Conservation (phyloP, 768 basidiomycete genomes). For the Collybia sp. region DNA sequence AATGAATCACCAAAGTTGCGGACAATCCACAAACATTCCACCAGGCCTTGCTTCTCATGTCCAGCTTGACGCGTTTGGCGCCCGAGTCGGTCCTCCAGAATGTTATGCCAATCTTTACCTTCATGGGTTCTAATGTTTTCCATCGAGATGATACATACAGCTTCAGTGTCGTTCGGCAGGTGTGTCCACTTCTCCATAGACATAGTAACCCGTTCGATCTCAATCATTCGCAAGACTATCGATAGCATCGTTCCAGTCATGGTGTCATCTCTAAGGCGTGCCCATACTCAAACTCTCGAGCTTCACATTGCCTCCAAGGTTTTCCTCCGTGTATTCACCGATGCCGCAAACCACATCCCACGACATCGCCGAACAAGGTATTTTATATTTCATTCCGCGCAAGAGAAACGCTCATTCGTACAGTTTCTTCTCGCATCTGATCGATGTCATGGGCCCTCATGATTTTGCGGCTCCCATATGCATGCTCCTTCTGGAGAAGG, state of each 20-base stretch:
- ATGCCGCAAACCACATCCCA: conserved; percentile 88
- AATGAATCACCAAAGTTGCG: conserved; percentile 48
- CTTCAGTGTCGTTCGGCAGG: conserved; percentile 93
- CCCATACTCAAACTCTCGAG: conserved; percentile 47
- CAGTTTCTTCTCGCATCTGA: conserved; percentile 88
- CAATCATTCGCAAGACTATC: conserved; percentile 58
- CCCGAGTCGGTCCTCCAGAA: conserved; percentile 92
- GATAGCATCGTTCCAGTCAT: conserved; percentile 93
- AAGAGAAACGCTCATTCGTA: not conserved
- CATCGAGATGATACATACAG: conserved; percentile 95
- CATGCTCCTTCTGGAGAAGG: conserved; percentile 83
- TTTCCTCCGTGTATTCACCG: conserved; percentile 88
- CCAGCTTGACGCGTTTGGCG: conserved; percentile 74
- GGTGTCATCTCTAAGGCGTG: conserved; percentile 68
- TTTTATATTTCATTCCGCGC: conserved; percentile 15
- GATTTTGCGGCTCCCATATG: conserved; percentile 81
- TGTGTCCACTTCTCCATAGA: conserved; percentile 20
- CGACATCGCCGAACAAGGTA: conserved; percentile 89
- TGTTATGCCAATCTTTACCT: conserved; percentile 98
- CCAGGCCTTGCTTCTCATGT: conserved; percentile 85
- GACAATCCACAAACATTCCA: conserved; percentile 94
- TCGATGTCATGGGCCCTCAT: conserved; percentile 71
- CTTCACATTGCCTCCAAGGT: conserved; percentile 70
- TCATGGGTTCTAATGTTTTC: conserved; percentile 98
- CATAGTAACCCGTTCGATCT: not conserved